These are phyloP conservation scores for Dictyophora rubrovolvata DNA, from an alignment of 768 basidiomycete species.

Conservation along the genomic window DNA sequence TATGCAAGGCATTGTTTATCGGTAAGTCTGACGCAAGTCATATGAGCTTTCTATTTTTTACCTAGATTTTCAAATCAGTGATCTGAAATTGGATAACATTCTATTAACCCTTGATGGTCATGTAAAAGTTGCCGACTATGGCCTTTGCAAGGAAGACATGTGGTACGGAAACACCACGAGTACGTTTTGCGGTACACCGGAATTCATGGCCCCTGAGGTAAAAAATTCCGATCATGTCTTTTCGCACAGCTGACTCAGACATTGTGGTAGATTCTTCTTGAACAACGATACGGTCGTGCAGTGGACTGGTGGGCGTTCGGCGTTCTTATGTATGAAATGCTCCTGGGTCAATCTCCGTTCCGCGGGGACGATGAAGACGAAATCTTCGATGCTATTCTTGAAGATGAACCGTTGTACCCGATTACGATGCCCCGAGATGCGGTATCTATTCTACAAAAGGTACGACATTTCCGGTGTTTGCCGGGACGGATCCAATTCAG, in stretches of 20 bases:
- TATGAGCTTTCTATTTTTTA: neutral
- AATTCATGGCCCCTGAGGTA: slow-evolving; percentile 99
- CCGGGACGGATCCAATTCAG: too few relatives aligned
- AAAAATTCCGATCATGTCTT: slow-evolving; percentile 12
- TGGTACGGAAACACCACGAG: slow-evolving; percentile 93
- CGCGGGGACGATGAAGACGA: slow-evolving; percentile 99
- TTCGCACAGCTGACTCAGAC: neutral
- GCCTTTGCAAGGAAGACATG: slow-evolving; percentile 99
- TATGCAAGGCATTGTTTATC: slow-evolving; percentile 96
- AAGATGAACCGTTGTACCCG: slow-evolving; percentile 96
- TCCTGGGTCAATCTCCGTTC: slow-evolving; percentile 98
- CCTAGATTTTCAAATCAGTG: slow-evolving; percentile 36
- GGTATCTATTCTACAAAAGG: slow-evolving; percentile 91
- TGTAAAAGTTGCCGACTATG: slow-evolving; percentile 98
- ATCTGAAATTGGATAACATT: slow-evolving; percentile 97
- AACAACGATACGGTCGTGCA: slow-evolving; percentile 96
- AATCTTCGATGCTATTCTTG: slow-evolving; percentile 97
- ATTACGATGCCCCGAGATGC: slow-evolving; percentile 99
- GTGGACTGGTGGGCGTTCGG: slow-evolving; percentile 99
- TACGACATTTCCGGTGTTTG: slow-evolving; percentile 19
- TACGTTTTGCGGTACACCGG: slow-evolving; percentile 98
- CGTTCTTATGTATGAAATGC: slow-evolving; percentile 97
- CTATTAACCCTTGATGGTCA: slow-evolving; percentile 93
- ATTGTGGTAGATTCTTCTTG: slow-evolving; percentile 76
- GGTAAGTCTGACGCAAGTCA: slow-evolving; percentile 40